Conservation (phyloP, 441 rosid genomes). For the Bocquillonia castaneifolia region DNA sequence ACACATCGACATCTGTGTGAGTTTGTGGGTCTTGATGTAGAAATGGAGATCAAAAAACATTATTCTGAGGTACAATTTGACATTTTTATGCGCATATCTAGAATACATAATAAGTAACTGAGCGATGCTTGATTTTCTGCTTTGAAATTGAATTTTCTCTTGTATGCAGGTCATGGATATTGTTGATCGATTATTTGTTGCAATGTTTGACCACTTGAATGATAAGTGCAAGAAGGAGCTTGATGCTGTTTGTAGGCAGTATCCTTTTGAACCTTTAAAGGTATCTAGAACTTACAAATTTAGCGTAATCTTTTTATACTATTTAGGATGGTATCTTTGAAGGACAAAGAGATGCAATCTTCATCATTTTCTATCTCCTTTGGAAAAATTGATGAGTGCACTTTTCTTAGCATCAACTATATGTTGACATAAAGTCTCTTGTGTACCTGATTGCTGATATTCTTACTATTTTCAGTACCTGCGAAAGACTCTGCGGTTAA, state of each 20-base stretch:
- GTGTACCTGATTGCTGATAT: slow-evolving; percentile 26
- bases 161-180: slow-evolving; percentile 70
- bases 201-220: slow-evolving; percentile 63
- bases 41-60: slow-evolving; percentile 77
- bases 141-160: slow-evolving; percentile 18
- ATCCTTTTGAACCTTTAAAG: slow-evolving; percentile 82
- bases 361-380: too few species aligned
- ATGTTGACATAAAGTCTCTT: background rate
- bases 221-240: slow-evolving; percentile 65
- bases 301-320: background rate
- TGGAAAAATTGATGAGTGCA: background rate
- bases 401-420: background rate
- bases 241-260: slow-evolving; percentile 66
- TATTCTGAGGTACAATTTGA: slow-evolving; percentile 60
- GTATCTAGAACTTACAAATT: slow-evolving; percentile 30
- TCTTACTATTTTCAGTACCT: slow-evolving; percentile 52
- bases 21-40: slow-evolving; percentile 79
- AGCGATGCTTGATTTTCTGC: slow-evolving; percentile 5
- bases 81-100: slow-evolving; percentile 14
- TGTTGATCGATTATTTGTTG: slow-evolving; percentile 64
- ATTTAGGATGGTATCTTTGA: background rate
- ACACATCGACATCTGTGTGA: slow-evolving; percentile 88
- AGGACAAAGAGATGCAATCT: background rate
- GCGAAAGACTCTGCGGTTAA: slow-evolving; percentile 55
- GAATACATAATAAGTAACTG: background rate